A percentile compares a stretch with the other conserved stretches of the same genome.
phyloP scores from a whole-genome alignment of 2,329 filamentous ascomycete genomes.

The Plectosphaerella plurivora region DNA sequence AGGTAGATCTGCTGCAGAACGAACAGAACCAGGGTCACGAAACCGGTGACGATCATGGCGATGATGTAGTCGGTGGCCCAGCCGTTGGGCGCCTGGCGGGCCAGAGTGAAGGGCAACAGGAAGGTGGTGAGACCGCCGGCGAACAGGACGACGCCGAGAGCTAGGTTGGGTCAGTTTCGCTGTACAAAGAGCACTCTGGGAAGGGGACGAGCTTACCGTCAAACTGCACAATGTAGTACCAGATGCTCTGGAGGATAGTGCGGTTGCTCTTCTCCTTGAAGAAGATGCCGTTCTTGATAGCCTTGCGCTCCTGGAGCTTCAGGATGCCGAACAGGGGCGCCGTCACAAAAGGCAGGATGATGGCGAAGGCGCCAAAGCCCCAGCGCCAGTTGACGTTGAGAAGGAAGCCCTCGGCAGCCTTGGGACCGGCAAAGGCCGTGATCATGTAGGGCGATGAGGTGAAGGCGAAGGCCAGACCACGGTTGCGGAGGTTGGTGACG shows the following conservation, averaged over 20 bases:
- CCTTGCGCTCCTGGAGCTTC: conserved; percentile 39
- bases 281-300: conserved; percentile 35
- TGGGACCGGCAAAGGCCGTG: conserved; percentile 37
- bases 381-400: conserved; percentile 33
- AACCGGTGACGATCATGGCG: conserved; percentile 57
- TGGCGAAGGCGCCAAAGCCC: conserved; percentile 56
- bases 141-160: conserved; percentile 53
- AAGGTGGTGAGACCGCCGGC: conserved; percentile 54
- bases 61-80: conserved; percentile 53
- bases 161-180: conserved; percentile 9
- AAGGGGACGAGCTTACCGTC: conserved; percentile 32
- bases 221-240: conserved; percentile 51
- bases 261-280: conserved; percentile 29
- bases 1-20: conserved; percentile 52
- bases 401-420: conserved; percentile 34
- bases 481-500: conserved; percentile 36
- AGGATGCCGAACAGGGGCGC: conserved; percentile 46
- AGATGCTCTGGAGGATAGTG: conserved; percentile 39
- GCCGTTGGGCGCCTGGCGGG: conserved; percentile 36
- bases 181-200: conserved; percentile 1
- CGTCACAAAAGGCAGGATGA: conserved; percentile 50
- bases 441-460: conserved; percentile 37
- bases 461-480: conserved; percentile 36
- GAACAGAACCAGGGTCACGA: conserved; percentile 51
- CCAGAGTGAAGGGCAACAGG: conserved; percentile 61